Conservation (phyloP, 805 yeast genomes). For the Zygosaccharomyces pseudorouxii region DNA sequence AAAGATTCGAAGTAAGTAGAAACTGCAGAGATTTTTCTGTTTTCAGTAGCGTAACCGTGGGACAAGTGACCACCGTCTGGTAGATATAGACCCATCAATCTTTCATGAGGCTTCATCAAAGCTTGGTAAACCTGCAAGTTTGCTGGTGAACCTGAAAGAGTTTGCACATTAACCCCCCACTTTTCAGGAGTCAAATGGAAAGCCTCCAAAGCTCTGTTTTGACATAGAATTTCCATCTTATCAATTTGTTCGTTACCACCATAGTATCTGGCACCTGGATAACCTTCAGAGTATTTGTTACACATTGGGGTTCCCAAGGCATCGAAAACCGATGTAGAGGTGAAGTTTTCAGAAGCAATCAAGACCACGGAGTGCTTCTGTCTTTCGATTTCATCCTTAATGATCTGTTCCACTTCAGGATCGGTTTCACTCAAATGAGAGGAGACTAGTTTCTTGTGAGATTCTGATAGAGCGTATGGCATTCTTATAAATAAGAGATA, state of each 20-base stretch:
- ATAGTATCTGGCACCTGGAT: conserved; percentile 98
- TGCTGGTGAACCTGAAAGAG: conserved; percentile 96
- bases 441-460: conserved; percentile 63
- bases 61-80: conserved; percentile 99
- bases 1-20: conserved; percentile 96
- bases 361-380: conserved; percentile 90
- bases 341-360: conserved; percentile 96
- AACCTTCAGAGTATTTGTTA: conserved; percentile 98
- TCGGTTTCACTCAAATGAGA: conserved; percentile 57
- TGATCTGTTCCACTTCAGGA: conserved; percentile 72
- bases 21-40: conserved; percentile 90
- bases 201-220: conserved; percentile 88
- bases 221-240: conserved; percentile 88
- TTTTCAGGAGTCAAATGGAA: conserved; percentile 71
- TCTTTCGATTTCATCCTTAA: conserved; percentile 78
- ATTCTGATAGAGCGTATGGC: conserved; percentile 62
- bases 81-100: conserved; percentile 95
- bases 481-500: conserved; percentile 18
- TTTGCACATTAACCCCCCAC: conserved; percentile 99
- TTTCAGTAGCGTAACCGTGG: conserved; percentile 95
- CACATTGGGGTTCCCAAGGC: conserved; percentile 97
- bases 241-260: conserved; percentile 98
- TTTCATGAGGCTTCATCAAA: conserved; percentile 88
- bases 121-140: conserved; percentile 96
- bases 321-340: conserved; percentile 93